Percentiles rank a stretch among this genome's conserved stretches.
Conservation (phyloP, 257 asterid genomes). For the Galeopsis tetrahit region DNA sequence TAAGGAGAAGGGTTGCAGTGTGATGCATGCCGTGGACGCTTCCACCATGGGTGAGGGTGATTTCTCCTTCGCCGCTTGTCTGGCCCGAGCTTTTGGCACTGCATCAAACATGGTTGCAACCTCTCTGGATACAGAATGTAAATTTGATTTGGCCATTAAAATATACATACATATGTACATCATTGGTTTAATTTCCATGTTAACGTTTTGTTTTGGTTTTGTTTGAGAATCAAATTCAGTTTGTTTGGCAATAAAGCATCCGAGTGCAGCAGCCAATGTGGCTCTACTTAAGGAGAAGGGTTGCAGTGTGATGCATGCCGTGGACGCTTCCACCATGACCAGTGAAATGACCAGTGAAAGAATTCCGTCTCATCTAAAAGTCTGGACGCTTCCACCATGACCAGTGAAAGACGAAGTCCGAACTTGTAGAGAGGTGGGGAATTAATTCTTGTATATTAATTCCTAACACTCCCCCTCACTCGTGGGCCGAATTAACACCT, state of each 20-base stretch:
- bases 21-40: slow-evolving; percentile 39
- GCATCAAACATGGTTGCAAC: slow-evolving; percentile 50
- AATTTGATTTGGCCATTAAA: not conserved
- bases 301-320: slow-evolving; percentile 36
- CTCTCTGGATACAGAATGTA: slow-evolving; percentile 38
- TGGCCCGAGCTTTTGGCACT: slow-evolving; percentile 38
- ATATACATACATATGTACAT: not conserved
- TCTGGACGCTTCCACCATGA: too few species aligned
- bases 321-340: slow-evolving; percentile 41
- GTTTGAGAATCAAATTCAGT: not conserved
- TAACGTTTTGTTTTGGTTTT: not conserved
- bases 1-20: slow-evolving; percentile 37
- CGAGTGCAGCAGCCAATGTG: slow-evolving; percentile 30
- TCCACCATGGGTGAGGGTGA: slow-evolving; percentile 59
- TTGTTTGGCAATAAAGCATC: slow-evolving; percentile 23
- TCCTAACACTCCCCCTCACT: too few species aligned
- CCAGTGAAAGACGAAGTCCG: too few species aligned
- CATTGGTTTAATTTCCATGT: not conserved
- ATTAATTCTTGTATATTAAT: too few species aligned
- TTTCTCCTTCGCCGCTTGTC: slow-evolving; percentile 48
- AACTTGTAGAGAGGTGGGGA: too few species aligned
- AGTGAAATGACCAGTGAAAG: too few species aligned
- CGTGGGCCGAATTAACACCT: too few species aligned
- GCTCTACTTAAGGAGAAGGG: slow-evolving; percentile 33
- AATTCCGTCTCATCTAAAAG: too few species aligned